Evolutionary conservation across 345 rosid genomes (phyloP), one percentile per base, ranked within the genome.

Genomic region (Eucalyptus polyanthemos): DNA sequence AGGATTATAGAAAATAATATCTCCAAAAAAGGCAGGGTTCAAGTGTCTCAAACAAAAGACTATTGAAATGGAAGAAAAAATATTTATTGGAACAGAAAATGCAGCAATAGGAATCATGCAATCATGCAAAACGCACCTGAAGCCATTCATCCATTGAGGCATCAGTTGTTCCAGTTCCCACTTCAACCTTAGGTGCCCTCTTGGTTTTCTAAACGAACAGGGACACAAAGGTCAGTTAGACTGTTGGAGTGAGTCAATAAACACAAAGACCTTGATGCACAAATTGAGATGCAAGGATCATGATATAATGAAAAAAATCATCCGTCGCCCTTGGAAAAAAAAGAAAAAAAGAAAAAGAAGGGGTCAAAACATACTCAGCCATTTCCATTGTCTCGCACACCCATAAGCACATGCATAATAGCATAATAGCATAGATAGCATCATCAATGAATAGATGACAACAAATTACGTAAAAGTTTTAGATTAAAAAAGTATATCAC

Each of bases 111-210:
- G 51, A n/a, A 88, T 85, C 40, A 67, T 11, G 12, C 27, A 76
- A 76, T 76, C 45, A 37, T 19, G 83, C 47, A 76, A 76, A 19
- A 34, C 51, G 89, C 91, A 87, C 99, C 99, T 98, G 94, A 81
- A 98, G 98, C 99, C 99, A 98, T 90, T 98, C 99, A 88, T 98
- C 98, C 94, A 92, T 90, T 3, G 97, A 95, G 65, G 94, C 94
- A 94, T 97, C 98, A 40, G 93, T 94, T 72, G 93, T 87, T 62
- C 93, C 91, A 8, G 98, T 96, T 91, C 99, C 99, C 80, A 95
- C 96, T 95, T 96, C 99, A 90, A 97, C 98, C 94, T 96, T 97
- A 8, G 97, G 92, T 15, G 95, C 90, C 93, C 93, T 93, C 94
- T 93, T 98, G 50, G 97, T 93, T 95, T 97, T 98, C 99, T 98